Conservation (phyloP, 2,329 filamentous ascomycete species). For the Sporothrix curviconia region DNA sequence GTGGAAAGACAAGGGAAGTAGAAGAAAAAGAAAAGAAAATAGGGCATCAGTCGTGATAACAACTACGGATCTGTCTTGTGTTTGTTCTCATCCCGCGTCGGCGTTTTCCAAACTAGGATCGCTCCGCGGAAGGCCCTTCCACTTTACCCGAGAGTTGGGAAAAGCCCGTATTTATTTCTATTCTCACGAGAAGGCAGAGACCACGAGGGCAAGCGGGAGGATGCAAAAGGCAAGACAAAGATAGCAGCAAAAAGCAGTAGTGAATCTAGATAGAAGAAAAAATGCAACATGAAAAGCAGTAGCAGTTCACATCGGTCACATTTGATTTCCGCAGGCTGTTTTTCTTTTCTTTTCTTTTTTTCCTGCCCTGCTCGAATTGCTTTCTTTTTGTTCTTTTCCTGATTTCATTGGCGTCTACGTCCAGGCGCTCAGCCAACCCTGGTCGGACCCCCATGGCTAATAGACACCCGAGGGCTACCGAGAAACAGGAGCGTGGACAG, state of each 20-base stretch:
- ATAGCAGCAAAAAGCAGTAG: background rate
- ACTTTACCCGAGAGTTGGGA: slow-evolving; percentile 11
- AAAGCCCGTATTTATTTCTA: background rate
- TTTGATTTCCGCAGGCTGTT: background rate
- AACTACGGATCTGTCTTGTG: slow-evolving; percentile 1
- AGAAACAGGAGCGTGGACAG: background rate
- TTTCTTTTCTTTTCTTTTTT: background rate
- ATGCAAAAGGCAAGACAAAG: too few relatives aligned
- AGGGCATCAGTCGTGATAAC: slow-evolving; percentile 4
- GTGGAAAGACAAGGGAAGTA: background rate
- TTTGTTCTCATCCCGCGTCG: slow-evolving; percentile 10
- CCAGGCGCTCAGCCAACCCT: background rate
- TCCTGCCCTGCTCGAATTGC: too few relatives aligned
- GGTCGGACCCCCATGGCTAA: background rate
- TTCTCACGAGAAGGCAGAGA: background rate
- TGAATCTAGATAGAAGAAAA: background rate
- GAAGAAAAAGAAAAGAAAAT: background rate
- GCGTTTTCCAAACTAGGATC: slow-evolving; percentile 8
- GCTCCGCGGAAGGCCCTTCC: slow-evolving; percentile 10
- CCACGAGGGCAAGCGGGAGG: background rate
- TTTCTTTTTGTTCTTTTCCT: too few relatives aligned
- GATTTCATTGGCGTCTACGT: background rate
- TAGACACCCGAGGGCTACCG: slow-evolving; percentile 2
- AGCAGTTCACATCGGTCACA: background rate
- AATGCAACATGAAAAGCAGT: background rate